Evolutionary conservation across 148 eudicot genomes (phyloP).

Genomic region (Cornus suecica): DNA sequence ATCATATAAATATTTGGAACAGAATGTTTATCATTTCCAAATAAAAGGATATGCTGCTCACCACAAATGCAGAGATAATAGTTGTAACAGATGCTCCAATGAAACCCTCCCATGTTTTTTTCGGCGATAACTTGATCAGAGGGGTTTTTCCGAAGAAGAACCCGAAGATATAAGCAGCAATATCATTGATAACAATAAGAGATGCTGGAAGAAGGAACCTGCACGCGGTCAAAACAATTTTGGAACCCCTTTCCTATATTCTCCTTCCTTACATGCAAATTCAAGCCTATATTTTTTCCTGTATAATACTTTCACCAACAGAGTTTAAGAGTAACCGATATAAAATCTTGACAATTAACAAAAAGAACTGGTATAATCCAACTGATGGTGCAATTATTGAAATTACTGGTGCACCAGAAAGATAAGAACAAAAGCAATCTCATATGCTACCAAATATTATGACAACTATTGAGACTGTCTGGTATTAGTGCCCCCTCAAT

Average conservation of each 20-base stretch:
- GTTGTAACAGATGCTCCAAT: constrained; percentile 93
- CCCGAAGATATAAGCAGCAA: constrained; percentile 92
- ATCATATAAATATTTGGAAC: too few species aligned
- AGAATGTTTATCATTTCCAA: background rate
- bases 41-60: constrained; percentile 23
- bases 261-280: background rate
- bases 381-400: background rate
- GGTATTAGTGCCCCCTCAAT: background rate
- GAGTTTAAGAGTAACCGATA: background rate
- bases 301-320: background rate
- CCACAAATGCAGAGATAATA: constrained; percentile 82
- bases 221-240: constrained; percentile 20
- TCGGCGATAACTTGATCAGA: constrained; percentile 90
- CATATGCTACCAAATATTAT: too few species aligned
- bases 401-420: background rate
- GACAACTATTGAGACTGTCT: background rate
- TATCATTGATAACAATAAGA: constrained; percentile 89
- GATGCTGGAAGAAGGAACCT: constrained; percentile 99
- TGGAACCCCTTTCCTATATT: background rate
- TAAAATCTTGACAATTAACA: background rate
- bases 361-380: background rate
- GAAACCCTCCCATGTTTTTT: constrained; percentile 98
- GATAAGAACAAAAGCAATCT: background rate
- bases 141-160: constrained; percentile 98
- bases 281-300: background rate